Base-by-base conservation (phyloP, 2,329 filamentous ascomycete species). In the Westerdykella sp. region DNA sequence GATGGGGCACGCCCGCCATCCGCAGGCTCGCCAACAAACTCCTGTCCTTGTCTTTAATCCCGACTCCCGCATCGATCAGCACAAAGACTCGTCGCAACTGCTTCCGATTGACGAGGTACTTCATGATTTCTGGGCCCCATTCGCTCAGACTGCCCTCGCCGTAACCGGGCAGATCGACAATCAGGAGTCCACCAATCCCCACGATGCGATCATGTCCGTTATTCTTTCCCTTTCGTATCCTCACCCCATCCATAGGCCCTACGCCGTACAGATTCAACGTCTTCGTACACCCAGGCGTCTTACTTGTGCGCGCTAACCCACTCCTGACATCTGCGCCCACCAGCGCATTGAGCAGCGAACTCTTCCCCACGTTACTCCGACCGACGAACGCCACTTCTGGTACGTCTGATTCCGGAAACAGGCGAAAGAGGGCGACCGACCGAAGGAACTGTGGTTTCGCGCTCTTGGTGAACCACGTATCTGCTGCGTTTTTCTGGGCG, bases 91-190 rank as follows among this genome's bases (percentile, higher is more conserved):
- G 68, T 9, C 78, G 70, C 35, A 84, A 69, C 68, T 86, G 79
- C 55, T 76, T 80, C 48, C 83, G 72, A 35, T 72, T 70, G 49
- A 73, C 69, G 25, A 87, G 62, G 65, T 84, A 86, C 60, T 84
- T 85, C 69, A 85, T 71, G 46, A 85, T 83, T 62, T 85, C 79
- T 18, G 64, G 58, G 0, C 83, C 83, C 81, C 83, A 86, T 53
- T 79, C 76, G 7, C 70, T 62, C 28, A 75, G 66, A 55, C 78
- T 80, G 1, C 76, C 81, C 44, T 78, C 74, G 4, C 83, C 83
- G 56, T 87, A 87, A 0, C 83, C 83, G 1, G 83, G 84, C 76
- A 84, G 84, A 61, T 87, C 83, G 15, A 87, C 70, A 28, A 87
- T 71, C 0, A 81, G 74, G 22, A 84, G 57, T 0, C 69, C 70